Percentiles rank a stretch among this genome's conserved stretches.
Conservation (phyloP, 1,139 yeast species). For the Zygoascus meyerae region DNA sequence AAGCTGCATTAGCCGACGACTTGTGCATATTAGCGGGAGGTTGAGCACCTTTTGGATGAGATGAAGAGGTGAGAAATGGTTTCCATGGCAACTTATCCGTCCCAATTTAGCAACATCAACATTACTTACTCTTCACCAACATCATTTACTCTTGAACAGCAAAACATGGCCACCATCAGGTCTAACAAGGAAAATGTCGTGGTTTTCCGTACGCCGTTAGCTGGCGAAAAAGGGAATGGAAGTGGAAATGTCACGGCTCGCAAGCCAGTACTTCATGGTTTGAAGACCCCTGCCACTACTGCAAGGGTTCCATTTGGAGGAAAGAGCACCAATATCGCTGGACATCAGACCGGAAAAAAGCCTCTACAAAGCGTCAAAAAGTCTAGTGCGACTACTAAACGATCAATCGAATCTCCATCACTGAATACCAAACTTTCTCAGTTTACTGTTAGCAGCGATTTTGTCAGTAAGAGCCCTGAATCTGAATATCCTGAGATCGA, state of each 20-base stretch:
- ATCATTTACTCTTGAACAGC: neutral
- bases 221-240: conserved; percentile 7
- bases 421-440: conserved; percentile 5
- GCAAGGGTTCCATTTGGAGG: conserved; percentile 26
- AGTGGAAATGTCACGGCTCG: conserved; percentile 1
- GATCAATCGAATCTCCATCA: neutral
- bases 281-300: conserved; percentile 15
- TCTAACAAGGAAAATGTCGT: conserved; percentile 25
- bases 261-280: conserved; percentile 10
- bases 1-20: too few species aligned
- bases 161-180: conserved; percentile 17
- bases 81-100: conserved; percentile 1
- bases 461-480: neutral
- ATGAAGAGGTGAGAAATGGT: neutral
- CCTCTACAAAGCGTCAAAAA: conserved; percentile 5
- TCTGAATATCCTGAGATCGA: conserved; percentile 1
- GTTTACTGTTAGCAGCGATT: conserved; percentile 10
- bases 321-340: conserved; percentile 21
- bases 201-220: conserved; percentile 19
- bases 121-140: neutral
- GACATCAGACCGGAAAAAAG: conserved; percentile 1
- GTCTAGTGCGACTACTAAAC: conserved; percentile 1
- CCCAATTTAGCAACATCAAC: conserved; percentile 10
- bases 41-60: too few species aligned
- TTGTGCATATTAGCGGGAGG: too few species aligned